Percentiles rank a stretch among this genome's conserved stretches.
phyloP scores from a whole-genome alignment of 768 basidiomycete genomes.

The Suillus hirtellus region DNA sequence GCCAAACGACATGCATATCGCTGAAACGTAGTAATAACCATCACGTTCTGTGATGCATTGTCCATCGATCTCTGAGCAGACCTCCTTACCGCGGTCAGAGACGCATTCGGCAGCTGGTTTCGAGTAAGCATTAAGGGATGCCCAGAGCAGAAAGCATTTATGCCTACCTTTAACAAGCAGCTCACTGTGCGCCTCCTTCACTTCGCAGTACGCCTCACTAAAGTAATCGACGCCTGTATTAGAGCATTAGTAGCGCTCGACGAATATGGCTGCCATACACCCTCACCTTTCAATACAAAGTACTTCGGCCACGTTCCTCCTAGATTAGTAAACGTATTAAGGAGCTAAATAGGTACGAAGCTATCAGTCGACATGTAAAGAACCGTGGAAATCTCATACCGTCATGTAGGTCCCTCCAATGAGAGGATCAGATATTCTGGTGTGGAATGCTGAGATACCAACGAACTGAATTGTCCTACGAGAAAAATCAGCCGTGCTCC shows the following conservation, averaged over 20 bases:
- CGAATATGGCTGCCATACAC: neutral
- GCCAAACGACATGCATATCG: conserved; percentile 79
- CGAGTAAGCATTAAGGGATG: conserved; percentile 14
- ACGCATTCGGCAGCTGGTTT: conserved; percentile 80
- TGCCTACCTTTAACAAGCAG: conserved; percentile 54
- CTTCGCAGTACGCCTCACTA: conserved; percentile 79
- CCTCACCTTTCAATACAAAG: conserved; percentile 86
- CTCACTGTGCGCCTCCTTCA: conserved; percentile 56
- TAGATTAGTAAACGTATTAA: conserved; percentile 95
- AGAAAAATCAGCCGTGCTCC: conserved; percentile 12
- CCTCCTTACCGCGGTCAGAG: conserved; percentile 84
- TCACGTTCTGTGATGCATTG: conserved; percentile 82
- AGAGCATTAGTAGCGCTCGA: conserved; percentile 14
- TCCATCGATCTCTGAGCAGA: conserved; percentile 75
- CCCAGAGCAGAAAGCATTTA: conserved; percentile 10
- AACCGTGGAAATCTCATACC: conserved; percentile 44
- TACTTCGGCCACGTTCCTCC: conserved; percentile 98
- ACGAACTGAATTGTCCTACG: conserved; percentile 96
- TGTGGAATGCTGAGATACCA: conserved; percentile 98
- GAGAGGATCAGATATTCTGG: conserved; percentile 90
- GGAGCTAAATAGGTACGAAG: conserved; percentile 51
- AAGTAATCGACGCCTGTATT: conserved; percentile 80
- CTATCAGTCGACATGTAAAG: conserved; percentile 4
- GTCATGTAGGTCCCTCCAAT: conserved; percentile 99
- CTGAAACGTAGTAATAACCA: conserved; percentile 88